Conservation (phyloP, 2,329 filamentous ascomycete genomes). For the Zasmidium citrigriseum region DNA sequence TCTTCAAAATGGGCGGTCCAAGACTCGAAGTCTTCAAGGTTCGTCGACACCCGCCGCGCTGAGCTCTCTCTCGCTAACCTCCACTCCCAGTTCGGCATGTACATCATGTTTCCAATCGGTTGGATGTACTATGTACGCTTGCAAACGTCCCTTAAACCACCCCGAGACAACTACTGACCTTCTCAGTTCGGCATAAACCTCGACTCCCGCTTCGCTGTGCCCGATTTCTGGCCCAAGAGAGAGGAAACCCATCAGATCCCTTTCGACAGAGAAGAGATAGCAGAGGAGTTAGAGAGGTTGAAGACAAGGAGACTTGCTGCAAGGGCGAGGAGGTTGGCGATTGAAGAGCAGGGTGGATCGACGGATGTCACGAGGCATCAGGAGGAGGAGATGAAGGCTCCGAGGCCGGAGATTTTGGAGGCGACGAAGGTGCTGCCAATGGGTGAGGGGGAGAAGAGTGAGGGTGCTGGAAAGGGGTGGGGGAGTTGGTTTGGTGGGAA, state of each 20-base stretch:
- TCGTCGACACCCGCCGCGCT: conserved; percentile 15
- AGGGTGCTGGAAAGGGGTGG: neutral
- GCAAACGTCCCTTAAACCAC: too few relatives aligned
- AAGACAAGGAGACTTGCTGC: conserved; percentile 52
- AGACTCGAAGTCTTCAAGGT: conserved; percentile 97
- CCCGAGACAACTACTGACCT: too few relatives aligned
- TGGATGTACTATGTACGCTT: conserved; percentile 99
- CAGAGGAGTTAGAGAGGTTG: conserved; percentile 74
- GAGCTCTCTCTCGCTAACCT: neutral
- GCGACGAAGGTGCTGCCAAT: conserved; percentile 20
- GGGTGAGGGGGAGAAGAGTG: conserved; percentile 22
- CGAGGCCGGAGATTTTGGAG: conserved; percentile 27
- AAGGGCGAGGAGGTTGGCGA: conserved; percentile 50
- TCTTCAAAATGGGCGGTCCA: conserved; percentile 66
- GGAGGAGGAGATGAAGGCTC: conserved; percentile 23
- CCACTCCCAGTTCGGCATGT: conserved; percentile 80
- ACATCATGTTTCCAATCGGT: conserved; percentile 97
- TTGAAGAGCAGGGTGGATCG: conserved; percentile 30
- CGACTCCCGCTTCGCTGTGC: conserved; percentile 83
- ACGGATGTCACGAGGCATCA: conserved; percentile 20
- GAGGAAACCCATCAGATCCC: conserved; percentile 77
- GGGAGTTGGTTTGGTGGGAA: neutral
- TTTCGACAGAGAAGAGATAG: conserved; percentile 78
- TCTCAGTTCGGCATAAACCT: conserved; percentile 99
- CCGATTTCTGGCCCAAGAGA: conserved; percentile 89